Evolutionary conservation across 441 rosid genomes (phyloP).

Genomic region (Erodium texanum): DNA sequence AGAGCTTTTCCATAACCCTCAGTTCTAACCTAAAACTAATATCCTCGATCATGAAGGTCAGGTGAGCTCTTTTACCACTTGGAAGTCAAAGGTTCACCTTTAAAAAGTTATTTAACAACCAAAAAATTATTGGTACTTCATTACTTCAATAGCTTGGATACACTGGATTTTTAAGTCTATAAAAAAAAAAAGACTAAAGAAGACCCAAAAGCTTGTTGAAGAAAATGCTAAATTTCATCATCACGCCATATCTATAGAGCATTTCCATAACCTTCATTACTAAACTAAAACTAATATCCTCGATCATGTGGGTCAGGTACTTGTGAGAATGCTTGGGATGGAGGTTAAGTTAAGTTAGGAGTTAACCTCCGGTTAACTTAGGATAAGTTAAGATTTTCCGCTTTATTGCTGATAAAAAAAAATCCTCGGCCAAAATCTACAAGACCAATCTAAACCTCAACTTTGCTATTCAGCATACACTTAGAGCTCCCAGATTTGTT

Average conservation of each 20-base stretch:
- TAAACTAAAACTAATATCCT: neutral
- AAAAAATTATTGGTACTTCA: no score
- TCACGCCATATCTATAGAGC: neutral
- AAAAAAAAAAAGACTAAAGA: neutral
- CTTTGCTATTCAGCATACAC: neutral
- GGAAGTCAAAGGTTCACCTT: no score
- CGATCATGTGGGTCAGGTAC: no score
- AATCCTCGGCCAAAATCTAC: neutral
- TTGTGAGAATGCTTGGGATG: no score
- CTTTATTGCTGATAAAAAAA: neutral
- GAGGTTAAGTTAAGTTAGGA: no score
- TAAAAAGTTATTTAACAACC: no score
- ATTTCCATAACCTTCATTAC: neutral
- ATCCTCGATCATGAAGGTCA: no score
- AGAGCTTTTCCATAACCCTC: no score
- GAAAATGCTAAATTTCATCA: neutral
- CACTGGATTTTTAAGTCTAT: neutral
- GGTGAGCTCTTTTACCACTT: no score
- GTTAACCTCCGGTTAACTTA: no score
- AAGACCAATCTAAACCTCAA: neutral
- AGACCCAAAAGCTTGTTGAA: neutral
- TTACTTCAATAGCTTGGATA: neutral
- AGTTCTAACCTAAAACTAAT: no score
- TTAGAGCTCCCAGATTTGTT: neutral
- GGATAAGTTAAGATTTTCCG: no score